Percentiles rank a stretch among this genome's conserved stretches.
Conservation (phyloP, 768 basidiomycete species). For the Suillus lakei region DNA sequence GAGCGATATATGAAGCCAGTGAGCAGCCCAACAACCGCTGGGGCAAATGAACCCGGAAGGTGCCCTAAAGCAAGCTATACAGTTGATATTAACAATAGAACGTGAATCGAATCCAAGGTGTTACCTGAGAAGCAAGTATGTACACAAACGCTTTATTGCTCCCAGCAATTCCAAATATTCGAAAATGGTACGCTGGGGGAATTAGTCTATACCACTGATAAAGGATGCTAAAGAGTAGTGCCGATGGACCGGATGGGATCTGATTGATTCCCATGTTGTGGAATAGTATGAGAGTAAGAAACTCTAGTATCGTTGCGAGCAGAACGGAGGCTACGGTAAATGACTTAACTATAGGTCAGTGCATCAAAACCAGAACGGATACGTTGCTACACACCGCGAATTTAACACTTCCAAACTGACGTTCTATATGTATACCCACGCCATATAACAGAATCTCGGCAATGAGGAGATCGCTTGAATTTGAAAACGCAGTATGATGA, state of each 20-base stretch:
- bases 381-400: conserved; percentile 67
- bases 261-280: conserved; percentile 72
- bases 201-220: conserved; percentile 85
- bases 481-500: conserved; percentile 80
- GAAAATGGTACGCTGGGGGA: conserved; percentile 76
- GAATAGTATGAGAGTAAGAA: conserved; percentile 66
- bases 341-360: conserved; percentile 54
- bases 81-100: conserved; percentile 14
- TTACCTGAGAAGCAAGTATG: conserved; percentile 72
- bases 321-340: conserved; percentile 72
- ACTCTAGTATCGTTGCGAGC: conserved; percentile 70
- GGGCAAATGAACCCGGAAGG: conserved; percentile 66
- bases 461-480: conserved; percentile 85
- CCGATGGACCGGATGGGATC: conserved; percentile 77
- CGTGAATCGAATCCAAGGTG: conserved; percentile 8
- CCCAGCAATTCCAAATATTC: conserved; percentile 72
- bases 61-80: conserved; percentile 70
- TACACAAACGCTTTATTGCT: conserved; percentile 81
- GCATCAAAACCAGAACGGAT: neutral
- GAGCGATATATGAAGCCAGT: conserved; percentile 83
- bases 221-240: conserved; percentile 76
- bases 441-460: conserved; percentile 76
- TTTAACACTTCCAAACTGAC: conserved; percentile 86
- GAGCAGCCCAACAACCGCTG: conserved; percentile 66
- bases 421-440: conserved; percentile 72